A percentile compares a stretch with the other conserved stretches of the same genome.
phyloP scores from a whole-genome alignment of 2,329 filamentous ascomycete species.

The Penicillium vulpinum region DNA sequence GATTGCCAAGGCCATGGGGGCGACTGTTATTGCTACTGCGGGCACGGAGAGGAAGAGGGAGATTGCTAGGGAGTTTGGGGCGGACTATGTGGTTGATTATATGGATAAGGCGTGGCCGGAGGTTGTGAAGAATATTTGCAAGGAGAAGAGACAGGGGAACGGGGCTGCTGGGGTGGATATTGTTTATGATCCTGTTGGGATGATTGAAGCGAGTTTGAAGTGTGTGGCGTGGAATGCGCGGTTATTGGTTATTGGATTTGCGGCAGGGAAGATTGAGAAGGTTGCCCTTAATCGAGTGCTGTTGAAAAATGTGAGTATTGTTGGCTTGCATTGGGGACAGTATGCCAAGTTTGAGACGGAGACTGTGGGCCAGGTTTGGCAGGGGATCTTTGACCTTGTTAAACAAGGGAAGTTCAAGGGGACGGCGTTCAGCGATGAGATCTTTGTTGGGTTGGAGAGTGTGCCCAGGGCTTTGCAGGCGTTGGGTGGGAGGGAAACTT shows the following conservation, averaged over 20 bases:
- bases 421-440: constrained; percentile 78
- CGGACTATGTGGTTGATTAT: constrained; percentile 82
- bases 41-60: constrained; percentile 76
- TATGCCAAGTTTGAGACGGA: constrained; percentile 73
- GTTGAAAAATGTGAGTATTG: constrained; percentile 87
- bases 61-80: constrained; percentile 76
- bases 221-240: constrained; percentile 93
- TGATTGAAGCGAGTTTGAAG: constrained; percentile 84
- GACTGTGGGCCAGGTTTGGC: constrained; percentile 73
- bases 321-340: constrained; percentile 89
- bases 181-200: constrained; percentile 89
- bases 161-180: constrained; percentile 75
- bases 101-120: constrained; percentile 66
- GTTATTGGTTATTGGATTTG: constrained; percentile 85
- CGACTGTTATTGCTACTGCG: constrained; percentile 89
- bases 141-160: constrained; percentile 60
- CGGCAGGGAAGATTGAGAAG: constrained; percentile 83
- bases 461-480: constrained; percentile 75
- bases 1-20: constrained; percentile 87
- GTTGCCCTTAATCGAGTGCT: constrained; percentile 89
- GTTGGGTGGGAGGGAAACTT: constrained; percentile 77
- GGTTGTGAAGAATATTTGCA: constrained; percentile 68
- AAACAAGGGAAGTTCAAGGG: constrained; percentile 74
- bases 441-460: constrained; percentile 78
- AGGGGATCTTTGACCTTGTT: constrained; percentile 76